Percentiles rank a stretch among this genome's conserved stretches.
Conservation (phyloP, 805 yeast species). For the Naumovozyma dairenensis region DNA sequence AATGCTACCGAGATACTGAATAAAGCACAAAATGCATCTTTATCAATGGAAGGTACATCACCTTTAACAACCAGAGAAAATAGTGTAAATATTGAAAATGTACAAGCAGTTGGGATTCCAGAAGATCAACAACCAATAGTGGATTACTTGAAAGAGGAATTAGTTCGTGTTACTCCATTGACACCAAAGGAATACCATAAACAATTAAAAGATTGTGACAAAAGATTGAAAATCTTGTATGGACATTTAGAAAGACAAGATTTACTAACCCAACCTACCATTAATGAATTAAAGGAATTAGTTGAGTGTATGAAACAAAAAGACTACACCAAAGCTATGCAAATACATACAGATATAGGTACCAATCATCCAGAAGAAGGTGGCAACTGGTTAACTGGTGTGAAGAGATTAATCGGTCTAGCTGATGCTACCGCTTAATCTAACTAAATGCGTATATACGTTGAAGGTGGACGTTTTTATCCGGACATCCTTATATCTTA, state of each 20-base stretch:
- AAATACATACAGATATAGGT: slow-evolving; percentile 47
- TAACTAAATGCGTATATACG: background rate
- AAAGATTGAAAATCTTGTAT: slow-evolving; percentile 65
- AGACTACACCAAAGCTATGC: slow-evolving; percentile 52
- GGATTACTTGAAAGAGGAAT: slow-evolving; percentile 42
- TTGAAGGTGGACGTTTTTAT: background rate
- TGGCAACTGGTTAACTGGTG: slow-evolving; percentile 90
- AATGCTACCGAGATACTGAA: background rate
- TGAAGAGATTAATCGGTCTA: slow-evolving; percentile 78
- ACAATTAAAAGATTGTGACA: slow-evolving; percentile 73
- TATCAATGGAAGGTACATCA: too few species aligned
- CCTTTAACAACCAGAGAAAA: background rate
- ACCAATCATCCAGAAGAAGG: slow-evolving; percentile 59
- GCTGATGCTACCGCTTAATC: slow-evolving; percentile 43
- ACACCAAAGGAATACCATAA: slow-evolving; percentile 65
- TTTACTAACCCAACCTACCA: slow-evolving; percentile 46
- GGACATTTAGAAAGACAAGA: slow-evolving; percentile 71
- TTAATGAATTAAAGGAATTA: slow-evolving; percentile 43
- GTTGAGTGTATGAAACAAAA: slow-evolving; percentile 40
- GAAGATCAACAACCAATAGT: slow-evolving; percentile 48
- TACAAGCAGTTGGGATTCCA: slow-evolving; percentile 25
- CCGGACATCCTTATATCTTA: background rate
- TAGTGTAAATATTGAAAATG: background rate
- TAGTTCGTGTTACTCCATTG: slow-evolving; percentile 56
- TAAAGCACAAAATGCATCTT: background rate